These are phyloP conservation scores for Mycena albidolilacea DNA, from an alignment of 768 basidiomycete species.

Conservation along the genomic window DNA sequence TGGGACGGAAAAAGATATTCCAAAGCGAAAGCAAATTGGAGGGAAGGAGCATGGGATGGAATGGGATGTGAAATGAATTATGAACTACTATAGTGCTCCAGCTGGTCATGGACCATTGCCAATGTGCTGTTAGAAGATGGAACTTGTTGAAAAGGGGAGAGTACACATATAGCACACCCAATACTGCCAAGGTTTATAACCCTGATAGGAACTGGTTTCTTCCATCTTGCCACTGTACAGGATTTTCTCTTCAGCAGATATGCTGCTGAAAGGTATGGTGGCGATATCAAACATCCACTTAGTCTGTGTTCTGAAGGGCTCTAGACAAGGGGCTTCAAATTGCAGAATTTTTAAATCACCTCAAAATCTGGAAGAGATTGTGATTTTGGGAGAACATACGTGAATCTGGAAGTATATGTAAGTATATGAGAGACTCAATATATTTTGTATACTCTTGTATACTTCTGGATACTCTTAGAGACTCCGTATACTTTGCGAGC, in stretches of 20 bases:
- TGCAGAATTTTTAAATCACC: no score
- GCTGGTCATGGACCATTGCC: slow-evolving; percentile 74
- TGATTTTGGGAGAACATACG: no score
- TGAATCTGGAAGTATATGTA: no score
- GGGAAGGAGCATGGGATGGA: neutral
- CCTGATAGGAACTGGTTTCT: slow-evolving; percentile 64
- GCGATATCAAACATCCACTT: slow-evolving; percentile 65
- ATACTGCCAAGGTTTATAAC: slow-evolving; percentile 68
- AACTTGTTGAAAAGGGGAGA: neutral
- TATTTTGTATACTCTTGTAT: no score
- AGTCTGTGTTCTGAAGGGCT: slow-evolving; percentile 48
- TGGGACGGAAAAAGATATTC: no score
- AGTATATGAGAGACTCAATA: no score
- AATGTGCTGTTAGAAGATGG: slow-evolving; percentile 61
- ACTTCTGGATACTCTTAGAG: no score
- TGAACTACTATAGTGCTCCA: slow-evolving; percentile 76
- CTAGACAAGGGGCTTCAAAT: no score
- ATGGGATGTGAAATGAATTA: neutral
- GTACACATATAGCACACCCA: slow-evolving; percentile 58
- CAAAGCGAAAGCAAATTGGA: neutral
- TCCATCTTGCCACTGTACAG: slow-evolving; percentile 56
- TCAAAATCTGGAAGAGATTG: no score
- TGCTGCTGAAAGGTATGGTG: slow-evolving; percentile 59
- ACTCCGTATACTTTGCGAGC: no score
- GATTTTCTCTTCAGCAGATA: slow-evolving; percentile 59